A percentile compares a stretch with the other conserved stretches of the same genome.
These are phyloP conservation scores for Clavariopsis aquatica DNA, from an alignment of 495 filamentous ascomycete genomes.

Conservation along the genomic window DNA sequence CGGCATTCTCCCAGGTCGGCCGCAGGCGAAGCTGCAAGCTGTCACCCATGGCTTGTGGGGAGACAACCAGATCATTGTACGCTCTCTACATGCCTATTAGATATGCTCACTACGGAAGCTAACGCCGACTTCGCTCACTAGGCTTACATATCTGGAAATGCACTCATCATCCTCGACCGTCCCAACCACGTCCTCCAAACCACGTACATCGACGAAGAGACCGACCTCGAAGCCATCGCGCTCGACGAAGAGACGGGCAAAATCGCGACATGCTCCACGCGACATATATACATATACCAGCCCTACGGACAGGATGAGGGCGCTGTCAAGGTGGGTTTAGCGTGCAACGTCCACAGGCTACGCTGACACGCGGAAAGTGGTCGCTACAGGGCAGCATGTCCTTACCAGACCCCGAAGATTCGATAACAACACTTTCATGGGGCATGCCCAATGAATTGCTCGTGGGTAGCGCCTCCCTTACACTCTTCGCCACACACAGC, in stretches of 20 bases:
- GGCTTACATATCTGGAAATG: conserved; percentile 88
- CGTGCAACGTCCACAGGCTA: neutral
- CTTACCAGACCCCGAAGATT: conserved; percentile 45
- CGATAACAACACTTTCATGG: conserved; percentile 75
- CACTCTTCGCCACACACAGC: conserved; percentile 63
- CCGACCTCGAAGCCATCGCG: conserved; percentile 68
- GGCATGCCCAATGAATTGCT: conserved; percentile 80
- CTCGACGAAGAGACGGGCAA: conserved; percentile 82
- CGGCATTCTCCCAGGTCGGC: conserved; percentile 87
- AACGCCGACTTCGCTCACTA: conserved; percentile 43
- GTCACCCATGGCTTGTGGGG: conserved; percentile 84
- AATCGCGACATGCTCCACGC: conserved; percentile 70
- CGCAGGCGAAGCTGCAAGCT: conserved; percentile 85
- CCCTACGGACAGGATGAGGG: conserved; percentile 72
- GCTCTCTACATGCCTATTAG: conserved; percentile 26
- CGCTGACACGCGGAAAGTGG: conserved; percentile 50
- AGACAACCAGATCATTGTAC: conserved; percentile 75
- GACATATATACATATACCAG: conserved; percentile 72
- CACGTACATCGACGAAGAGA: conserved; percentile 79
- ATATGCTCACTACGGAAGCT: conserved; percentile 1
- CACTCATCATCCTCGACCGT: conserved; percentile 76
- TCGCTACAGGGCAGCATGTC: conserved; percentile 53
- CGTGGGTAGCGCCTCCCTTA: conserved; percentile 68
- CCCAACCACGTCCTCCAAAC: conserved; percentile 81
- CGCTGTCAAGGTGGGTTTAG: conserved; percentile 60